Evolutionary conservation across 495 filamentous ascomycete species (phyloP).

Genomic region (Endocarpon pusillum): DNA sequence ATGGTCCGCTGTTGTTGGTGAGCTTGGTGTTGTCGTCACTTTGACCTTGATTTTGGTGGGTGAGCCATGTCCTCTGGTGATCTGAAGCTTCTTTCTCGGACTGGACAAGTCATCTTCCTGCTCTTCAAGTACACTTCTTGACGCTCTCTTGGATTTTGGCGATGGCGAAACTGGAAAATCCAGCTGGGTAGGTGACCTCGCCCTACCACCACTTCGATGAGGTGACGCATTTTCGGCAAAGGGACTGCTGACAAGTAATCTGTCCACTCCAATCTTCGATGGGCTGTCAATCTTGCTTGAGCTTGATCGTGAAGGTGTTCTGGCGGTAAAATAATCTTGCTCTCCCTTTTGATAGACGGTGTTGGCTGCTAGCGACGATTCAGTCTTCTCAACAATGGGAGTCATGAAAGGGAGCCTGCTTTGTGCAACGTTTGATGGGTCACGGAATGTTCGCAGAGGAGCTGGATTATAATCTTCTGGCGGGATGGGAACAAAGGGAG

Average conservation of each 20-base stretch:
- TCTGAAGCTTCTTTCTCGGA: slow-evolving; percentile 10
- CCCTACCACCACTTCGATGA: background rate
- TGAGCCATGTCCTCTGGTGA: slow-evolving; percentile 6
- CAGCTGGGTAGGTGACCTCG: background rate
- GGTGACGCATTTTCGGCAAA: slow-evolving; percentile 37
- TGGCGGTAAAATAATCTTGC: slow-evolving; percentile 36
- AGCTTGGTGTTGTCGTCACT: slow-evolving; percentile 1
- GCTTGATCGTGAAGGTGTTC: slow-evolving; percentile 45
- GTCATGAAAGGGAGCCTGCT: slow-evolving; percentile 95
- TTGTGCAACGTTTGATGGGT: slow-evolving; percentile 58
- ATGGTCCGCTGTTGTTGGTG: slow-evolving; percentile 4
- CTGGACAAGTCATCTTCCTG: too few relatives aligned
- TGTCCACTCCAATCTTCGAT: slow-evolving; percentile 26
- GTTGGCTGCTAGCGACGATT: slow-evolving; percentile 56
- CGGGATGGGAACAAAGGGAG: slow-evolving; percentile 47
- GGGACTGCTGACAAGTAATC: slow-evolving; percentile 50
- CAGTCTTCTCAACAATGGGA: slow-evolving; percentile 88
- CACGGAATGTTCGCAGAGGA: slow-evolving; percentile 58
- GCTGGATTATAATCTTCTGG: slow-evolving; percentile 71
- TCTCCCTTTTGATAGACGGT: slow-evolving; percentile 36
- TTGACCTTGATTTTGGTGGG: slow-evolving; percentile 8
- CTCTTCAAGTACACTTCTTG: too few relatives aligned
- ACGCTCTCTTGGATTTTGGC: too few relatives aligned
- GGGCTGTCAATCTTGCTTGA: slow-evolving; percentile 13
- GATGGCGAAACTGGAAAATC: too few relatives aligned